A percentile compares a stretch with the other conserved stretches of the same genome.
phyloP scores from a whole-genome alignment of 2,329 filamentous ascomycete species.

The Botryotinia calthae region DNA sequence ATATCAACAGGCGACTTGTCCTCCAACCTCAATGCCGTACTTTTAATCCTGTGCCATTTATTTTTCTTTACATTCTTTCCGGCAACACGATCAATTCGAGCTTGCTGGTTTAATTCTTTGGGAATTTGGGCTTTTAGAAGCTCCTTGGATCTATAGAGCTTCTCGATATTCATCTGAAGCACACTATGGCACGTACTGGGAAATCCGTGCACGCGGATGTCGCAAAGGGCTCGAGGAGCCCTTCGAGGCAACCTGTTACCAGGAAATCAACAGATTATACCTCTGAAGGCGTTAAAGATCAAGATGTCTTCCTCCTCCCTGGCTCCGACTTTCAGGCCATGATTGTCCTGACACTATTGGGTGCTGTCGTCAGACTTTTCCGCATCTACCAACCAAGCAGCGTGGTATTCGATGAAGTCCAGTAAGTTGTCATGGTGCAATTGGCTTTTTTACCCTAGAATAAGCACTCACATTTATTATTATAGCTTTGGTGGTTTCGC shows the following conservation, averaged over 20 bases:
- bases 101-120: constrained; percentile 25
- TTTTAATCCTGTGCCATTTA: constrained; percentile 32
- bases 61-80: constrained; percentile 34
- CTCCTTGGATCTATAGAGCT: constrained; percentile 27
- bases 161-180: constrained; percentile 19
- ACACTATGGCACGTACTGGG: constrained; percentile 32
- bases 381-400: constrained; percentile 94
- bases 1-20: constrained; percentile 23
- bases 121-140: constrained; percentile 27
- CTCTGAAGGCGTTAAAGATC: constrained; percentile 77
- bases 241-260: constrained; percentile 21
- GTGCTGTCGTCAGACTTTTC: constrained; percentile 80
- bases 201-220: constrained; percentile 27
- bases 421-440: constrained; percentile 62
- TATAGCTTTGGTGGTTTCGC: constrained; percentile 93
- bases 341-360: constrained; percentile 69
- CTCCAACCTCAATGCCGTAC: constrained; percentile 32
- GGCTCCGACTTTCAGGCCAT: constrained; percentile 79
- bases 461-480: constrained; percentile 26
- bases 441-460: not conserved
- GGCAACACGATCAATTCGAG: constrained; percentile 23
- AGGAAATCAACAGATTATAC: constrained; percentile 56
- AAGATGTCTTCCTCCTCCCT: constrained; percentile 88
- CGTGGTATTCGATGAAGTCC: constrained; percentile 98
- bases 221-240: constrained; percentile 24